Base-by-base conservation (phyloP, 2,329 filamentous ascomycete genomes). In the Fusarium aywerte region DNA sequence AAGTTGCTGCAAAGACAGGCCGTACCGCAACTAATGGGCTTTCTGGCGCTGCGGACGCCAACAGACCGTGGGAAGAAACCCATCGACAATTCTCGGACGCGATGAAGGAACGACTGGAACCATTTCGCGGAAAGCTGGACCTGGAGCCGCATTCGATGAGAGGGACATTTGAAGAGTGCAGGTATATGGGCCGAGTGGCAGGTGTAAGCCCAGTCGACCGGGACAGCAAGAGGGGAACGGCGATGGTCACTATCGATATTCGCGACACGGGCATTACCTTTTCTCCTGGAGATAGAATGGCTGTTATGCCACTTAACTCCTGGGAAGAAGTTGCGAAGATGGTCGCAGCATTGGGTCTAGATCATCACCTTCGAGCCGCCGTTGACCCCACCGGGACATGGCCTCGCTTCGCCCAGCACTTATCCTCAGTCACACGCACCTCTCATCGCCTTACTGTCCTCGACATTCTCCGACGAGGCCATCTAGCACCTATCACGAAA, bases 291-390 rank as follows among this genome's bases (percentile, higher is more conserved):
- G 84, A 86, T 51, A 79, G 83, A 7, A 77, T 87, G 7, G 83
- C 84, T 0, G 76, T 87, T 3, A 86, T 86, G 84, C 83, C 84
- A 0, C 78, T 86, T 16, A 86, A 86, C 56, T 80, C 77, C 54
- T 86, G 83, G 84, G 80, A 81, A 10, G 84, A 86, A 67, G 85
- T 82, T 49, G 83, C 83, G 18, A 86, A 86, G 64, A 81, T 86
- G 11, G 83, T 82, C 4, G 80, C 83, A 0, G 83, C 83, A 0
- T 76, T 86, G 2, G 84, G 84, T 0, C 75, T 86, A 0, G 83
- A 83, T 31, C 73, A 78, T 4, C 79, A 81, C 58, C 77, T 86
- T 2, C 80, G 83, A n/a, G 70, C 77, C 9, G 70, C 75, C 0
- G 76, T 85, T 0, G 67, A 74, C 0, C 74, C 82, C 1, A 77